These are phyloP conservation scores for Populus ilicifolia DNA, from an alignment of 345 rosid genomes.

Conservation along the genomic window DNA sequence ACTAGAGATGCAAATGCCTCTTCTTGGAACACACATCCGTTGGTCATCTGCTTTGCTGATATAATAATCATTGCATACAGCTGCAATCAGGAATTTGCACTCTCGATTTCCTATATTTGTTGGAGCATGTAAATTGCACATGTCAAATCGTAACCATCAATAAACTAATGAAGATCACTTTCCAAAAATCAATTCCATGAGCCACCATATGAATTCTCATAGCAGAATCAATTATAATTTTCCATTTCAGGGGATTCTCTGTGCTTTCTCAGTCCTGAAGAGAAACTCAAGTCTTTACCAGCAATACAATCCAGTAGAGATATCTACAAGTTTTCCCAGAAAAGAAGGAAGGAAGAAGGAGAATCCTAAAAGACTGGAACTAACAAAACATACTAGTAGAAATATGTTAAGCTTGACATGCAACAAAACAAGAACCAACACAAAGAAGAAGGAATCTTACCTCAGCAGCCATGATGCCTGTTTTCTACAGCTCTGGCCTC, in stretches of 20 bases:
- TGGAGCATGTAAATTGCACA: neutral
- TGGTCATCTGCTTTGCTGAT: neutral
- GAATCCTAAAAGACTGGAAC: neutral
- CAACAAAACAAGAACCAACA: neutral
- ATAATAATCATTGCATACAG: neutral
- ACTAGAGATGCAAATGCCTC: neutral
- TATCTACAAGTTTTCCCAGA: neutral
- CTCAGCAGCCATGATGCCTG: constrained; percentile 33
- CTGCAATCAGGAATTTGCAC: neutral
- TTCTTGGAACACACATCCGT: neutral
- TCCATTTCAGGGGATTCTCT: neutral
- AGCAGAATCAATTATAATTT: neutral
- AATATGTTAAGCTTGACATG: neutral
- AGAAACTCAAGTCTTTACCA: neutral
- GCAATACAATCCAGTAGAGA: neutral
- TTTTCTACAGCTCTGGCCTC: neutral
- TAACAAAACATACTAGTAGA: neutral
- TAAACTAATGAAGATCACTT: neutral
- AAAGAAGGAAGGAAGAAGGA: neutral
- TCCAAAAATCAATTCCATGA: neutral
- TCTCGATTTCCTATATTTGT: neutral
- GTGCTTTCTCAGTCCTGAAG: neutral
- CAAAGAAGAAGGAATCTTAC: constrained; percentile 10
- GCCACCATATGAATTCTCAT: neutral
- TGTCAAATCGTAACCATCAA: neutral